Evolutionary conservation across 495 filamentous ascomycete species (phyloP), one percentile per base, ranked within the genome.

Genomic region (Lentithecium fluviatile): DNA sequence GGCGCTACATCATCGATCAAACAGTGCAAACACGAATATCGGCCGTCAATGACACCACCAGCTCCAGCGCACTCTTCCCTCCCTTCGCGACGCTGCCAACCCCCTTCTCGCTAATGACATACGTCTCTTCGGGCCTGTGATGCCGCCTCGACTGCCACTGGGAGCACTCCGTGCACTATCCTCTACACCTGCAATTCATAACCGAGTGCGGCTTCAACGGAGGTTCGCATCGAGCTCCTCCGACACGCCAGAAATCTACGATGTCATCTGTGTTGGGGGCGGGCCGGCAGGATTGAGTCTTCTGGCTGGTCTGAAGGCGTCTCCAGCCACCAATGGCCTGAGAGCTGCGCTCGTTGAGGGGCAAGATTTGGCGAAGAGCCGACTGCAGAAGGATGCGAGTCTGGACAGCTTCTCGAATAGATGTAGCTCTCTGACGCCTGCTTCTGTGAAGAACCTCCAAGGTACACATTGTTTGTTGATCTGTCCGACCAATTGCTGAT

Each of bases 261-360:
- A 97, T 82, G 88, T 97, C 29, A 91, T 96, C 51, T 94, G 91
- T 60, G 88, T 99, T 60, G 95, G 95, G 51, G 95, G 94, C 25
- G 95, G 95, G n/a, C 95, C 94, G 13, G 94, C 92, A 8, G 95
- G 95, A 49, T 78, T 99, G 43, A 92, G 89, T 65, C 81, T 99
- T 20, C 75, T 96, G 54, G 85, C 90, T 57, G 91, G 91, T 63
- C 81, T 99, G 42, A 85, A 91, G 47, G 81, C 91, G 11, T 90
- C 86, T 6, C 82, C 85, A 6, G 77, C 83, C 8, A 95, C 94
- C 2, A 80, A 87, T 21, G 78, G 82, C 62, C 84, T 99, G 25
- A 88, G 85, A 67, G 79, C 97, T 24, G 95, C 94, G 56, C 85
- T 99, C 57, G 80, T 99, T 62, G 95, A 99, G 75, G 85, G 82